Evolutionary conservation across 192 early-diverging fungal species (phyloP).

Genomic region (Podila clonocystis): DNA sequence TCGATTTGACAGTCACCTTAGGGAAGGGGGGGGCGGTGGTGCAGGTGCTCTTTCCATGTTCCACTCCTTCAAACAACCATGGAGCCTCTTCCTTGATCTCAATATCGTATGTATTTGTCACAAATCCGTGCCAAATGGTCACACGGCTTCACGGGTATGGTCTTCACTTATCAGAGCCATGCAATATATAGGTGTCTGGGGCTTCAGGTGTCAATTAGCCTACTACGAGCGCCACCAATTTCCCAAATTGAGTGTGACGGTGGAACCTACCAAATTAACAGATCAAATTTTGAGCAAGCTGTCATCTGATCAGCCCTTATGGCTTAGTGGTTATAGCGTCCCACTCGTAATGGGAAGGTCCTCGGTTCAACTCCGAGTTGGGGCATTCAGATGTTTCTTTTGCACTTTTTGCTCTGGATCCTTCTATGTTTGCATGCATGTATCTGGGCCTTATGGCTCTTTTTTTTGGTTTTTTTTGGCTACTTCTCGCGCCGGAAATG

Average conservation of each 20-base stretch:
- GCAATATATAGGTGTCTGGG: too few species aligned
- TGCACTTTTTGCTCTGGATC: background rate
- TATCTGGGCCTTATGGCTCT: too few species aligned
- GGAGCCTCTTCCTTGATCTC: too few species aligned
- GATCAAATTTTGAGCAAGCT: background rate
- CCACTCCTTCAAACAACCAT: too few species aligned
- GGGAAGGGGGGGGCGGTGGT: background rate
- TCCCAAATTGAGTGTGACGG: too few species aligned
- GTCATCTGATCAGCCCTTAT: conserved; percentile 13
- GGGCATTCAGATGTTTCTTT: conserved; percentile 18
- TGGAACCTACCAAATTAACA: too few species aligned
- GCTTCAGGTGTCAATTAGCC: too few species aligned
- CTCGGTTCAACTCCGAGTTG: conserved; percentile 53
- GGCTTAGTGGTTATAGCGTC: conserved; percentile 53
- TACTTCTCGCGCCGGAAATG: background rate
- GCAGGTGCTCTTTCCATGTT: background rate
- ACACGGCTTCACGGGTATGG: too few species aligned
- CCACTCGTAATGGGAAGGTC: conserved; percentile 55
- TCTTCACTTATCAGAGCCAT: too few species aligned
- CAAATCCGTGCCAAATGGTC: too few species aligned
- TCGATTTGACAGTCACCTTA: background rate
- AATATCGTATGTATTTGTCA: too few species aligned
- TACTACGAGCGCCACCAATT: too few species aligned
- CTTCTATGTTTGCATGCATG: background rate
- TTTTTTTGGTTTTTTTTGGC: background rate